A percentile compares a stretch with the other conserved stretches of the same genome.
These are phyloP conservation scores for Wolfiporia cocos DNA, from an alignment of 1,284 basidiomycete species.

Conservation along the genomic window DNA sequence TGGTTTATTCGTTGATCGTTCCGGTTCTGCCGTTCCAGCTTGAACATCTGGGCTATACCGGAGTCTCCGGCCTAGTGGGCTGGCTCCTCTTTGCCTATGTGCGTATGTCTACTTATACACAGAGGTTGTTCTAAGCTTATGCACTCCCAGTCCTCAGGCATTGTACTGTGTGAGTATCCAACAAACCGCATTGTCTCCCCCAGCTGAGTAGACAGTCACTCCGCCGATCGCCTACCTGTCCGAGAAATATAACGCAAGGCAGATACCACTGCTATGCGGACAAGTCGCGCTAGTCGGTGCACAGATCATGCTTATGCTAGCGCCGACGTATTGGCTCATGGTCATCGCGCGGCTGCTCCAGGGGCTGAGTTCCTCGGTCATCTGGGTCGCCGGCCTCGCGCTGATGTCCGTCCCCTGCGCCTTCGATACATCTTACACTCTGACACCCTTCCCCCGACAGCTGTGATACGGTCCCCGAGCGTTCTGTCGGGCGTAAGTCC, in stretches of 20 bases:
- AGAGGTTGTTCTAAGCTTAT: background rate
- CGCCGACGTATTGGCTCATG: constrained; percentile 67
- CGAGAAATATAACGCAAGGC: constrained; percentile 51
- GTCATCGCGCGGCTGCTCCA: constrained; percentile 65
- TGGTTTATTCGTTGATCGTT: constrained; percentile 66
- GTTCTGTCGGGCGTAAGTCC: constrained; percentile 53
- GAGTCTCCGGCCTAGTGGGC: constrained; percentile 54
- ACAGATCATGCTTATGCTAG: constrained; percentile 73
- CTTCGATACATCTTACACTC: constrained; percentile 4
- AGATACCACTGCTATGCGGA: constrained; percentile 54
- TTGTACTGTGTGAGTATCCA: constrained; percentile 24
- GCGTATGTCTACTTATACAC: constrained; percentile 17
- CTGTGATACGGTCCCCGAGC: constrained; percentile 63
- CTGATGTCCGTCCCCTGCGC: constrained; percentile 43
- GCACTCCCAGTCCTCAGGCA: constrained; percentile 25
- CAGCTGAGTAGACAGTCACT: constrained; percentile 52
- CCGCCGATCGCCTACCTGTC: constrained; percentile 66
- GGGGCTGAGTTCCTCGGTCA: constrained; percentile 66
- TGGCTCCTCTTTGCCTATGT: constrained; percentile 67
- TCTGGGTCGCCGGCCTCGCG: constrained; percentile 73
- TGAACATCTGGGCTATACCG: constrained; percentile 43
- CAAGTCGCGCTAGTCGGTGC: constrained; percentile 50
- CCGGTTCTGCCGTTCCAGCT: constrained; percentile 76
- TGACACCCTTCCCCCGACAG: constrained; percentile 25
- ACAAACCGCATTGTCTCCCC: no score